Evolutionary conservation across 305 asterid species (phyloP), one percentile per base, ranked within the genome.

Genomic region (Fraxinus nigra): DNA sequence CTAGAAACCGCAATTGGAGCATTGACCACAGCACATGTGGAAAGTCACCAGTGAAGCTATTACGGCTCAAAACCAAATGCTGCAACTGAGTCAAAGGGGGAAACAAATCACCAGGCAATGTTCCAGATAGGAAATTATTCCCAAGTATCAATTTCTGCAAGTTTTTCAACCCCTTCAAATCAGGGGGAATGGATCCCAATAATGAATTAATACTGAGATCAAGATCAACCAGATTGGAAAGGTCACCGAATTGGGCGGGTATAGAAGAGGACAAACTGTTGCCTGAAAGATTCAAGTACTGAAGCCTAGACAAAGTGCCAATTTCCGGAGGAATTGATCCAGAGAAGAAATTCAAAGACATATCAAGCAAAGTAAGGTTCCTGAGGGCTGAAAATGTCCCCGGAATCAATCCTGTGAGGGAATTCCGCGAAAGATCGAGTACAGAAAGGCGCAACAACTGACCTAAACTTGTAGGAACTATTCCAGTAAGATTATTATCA

Each of bases 381-480:
- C 80, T 80, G 13, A 92, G 87, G 72, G 78, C 73, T 30, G 78
- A 54, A 73, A 93, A 82, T 2, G 86, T 20, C 79, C 38, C 77
- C 0, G 94, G 93, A 79, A 95, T 84, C 34, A 81, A 34, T 79
- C 97, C 94, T 0, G 90, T 86, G n/a, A 95, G 89, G 40, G 81
- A 72, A 85, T 95, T 93, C 13, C 65, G 79, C 1, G 99, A 92
- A 85, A 95, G 87, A 89, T 93, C 95, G 85, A 93, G 94, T 78
- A 87, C 86, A 51, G 86, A 85, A 11, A 95, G 92, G 54, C 85
- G 51, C 26, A 75, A 37, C 82, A 95, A 84, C 80, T 85, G 92
- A 74, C 90, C 89, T 43, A 93, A 89, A 90, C 92, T 93, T 10
- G 82, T 59, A 6, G 98, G 98, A 84, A 95, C 72, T 11, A 34